Evolutionary conservation across 176 grass and related monocot species (phyloP), one percentile per base, ranked within the genome.

Genomic region (Puccinellia tenuiflora): DNA sequence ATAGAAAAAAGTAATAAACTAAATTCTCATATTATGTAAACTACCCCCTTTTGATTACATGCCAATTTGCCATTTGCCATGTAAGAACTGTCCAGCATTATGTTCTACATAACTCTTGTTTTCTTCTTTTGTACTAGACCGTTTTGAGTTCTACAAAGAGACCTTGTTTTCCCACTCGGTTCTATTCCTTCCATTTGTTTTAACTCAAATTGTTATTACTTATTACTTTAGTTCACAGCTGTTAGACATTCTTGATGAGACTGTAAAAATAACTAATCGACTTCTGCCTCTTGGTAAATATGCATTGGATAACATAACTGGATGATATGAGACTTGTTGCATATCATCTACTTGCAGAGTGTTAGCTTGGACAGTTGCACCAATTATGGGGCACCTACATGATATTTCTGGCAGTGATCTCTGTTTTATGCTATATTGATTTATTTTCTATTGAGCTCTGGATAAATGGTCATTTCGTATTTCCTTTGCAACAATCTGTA

Each of bases 361-460:
- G n/a, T n/a, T 40, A 21, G 47, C 10, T 39, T 75, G 28, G 24
- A 54, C 42, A 21, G 42, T 39, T 75, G 21, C 14, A 65, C 31
- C 18, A 75, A 24, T 43, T 43, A 56, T 33, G 0, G n/a, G 55
- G 17, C 63, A 80, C 31, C 53, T 73, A 13, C 30, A 65, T 31
- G 5, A 2, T 79, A 14, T 48, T 62, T 69, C 7, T 63, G 28
- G 74, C 28, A 38, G 14, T 31, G 5, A 42, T 73, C 21, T 52
- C 61, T 63, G 39, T 38, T 30, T 40, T 81, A n/a, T n/a, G n/a
- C n/a, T n/a, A 38, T 76, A 40, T 68, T 59, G n/a, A 76, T 68
- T 43, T 39, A 14, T 82, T 62, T 39, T 82, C 33, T 40, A 3
- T 28, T 46, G 16, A 5, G 15, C 69, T 31, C n/a, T 47, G 25